phyloP scores from a whole-genome alignment of 768 basidiomycete genomes.

The Phlegmacium glaucopus region DNA sequence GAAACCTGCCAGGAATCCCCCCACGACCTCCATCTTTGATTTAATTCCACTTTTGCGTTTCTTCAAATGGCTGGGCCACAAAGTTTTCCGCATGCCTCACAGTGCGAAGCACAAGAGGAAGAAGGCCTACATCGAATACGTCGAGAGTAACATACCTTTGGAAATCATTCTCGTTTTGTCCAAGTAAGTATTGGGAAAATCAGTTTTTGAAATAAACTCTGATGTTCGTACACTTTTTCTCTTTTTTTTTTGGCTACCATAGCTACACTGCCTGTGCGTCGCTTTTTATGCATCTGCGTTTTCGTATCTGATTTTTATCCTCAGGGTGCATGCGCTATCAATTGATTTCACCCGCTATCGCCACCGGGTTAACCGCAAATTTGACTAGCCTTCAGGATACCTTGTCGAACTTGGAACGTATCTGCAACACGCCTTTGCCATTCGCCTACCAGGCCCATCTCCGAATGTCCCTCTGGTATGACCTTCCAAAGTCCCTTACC shows the following conservation, averaged over 20 bases:
- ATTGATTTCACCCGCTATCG: constrained; percentile 50
- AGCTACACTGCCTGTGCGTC: constrained; percentile 27
- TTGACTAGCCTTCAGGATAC: constrained; percentile 53
- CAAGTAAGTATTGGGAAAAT: constrained; percentile 28
- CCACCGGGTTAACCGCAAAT: constrained; percentile 45
- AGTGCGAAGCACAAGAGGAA: constrained; percentile 13
- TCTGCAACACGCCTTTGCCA: constrained; percentile 62
- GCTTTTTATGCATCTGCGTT: constrained; percentile 23
- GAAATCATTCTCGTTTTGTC: constrained; percentile 52
- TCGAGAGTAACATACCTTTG: constrained; percentile 63
- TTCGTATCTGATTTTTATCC: constrained; percentile 15
- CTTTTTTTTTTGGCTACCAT: constrained; percentile 10
- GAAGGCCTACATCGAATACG: constrained; percentile 23
- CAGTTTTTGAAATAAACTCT: constrained; percentile 4
- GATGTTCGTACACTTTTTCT: constrained; percentile 16
- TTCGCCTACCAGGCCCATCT: constrained; percentile 72
- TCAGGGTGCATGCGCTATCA: constrained; percentile 33
- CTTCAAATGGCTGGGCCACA: constrained; percentile 35
- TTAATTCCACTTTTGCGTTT: constrained; percentile 55
- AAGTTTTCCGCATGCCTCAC: constrained; percentile 10
- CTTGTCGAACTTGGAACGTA: constrained; percentile 56
- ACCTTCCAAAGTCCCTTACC: constrained; percentile 50
- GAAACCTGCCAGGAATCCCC: constrained; percentile 59
- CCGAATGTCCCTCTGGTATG: constrained; percentile 59
- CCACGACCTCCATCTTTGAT: constrained; percentile 44